phyloP scores from a whole-genome alignment of 2,329 filamentous ascomycete genomes.

The Ceratocystis diversiconidia region DNA sequence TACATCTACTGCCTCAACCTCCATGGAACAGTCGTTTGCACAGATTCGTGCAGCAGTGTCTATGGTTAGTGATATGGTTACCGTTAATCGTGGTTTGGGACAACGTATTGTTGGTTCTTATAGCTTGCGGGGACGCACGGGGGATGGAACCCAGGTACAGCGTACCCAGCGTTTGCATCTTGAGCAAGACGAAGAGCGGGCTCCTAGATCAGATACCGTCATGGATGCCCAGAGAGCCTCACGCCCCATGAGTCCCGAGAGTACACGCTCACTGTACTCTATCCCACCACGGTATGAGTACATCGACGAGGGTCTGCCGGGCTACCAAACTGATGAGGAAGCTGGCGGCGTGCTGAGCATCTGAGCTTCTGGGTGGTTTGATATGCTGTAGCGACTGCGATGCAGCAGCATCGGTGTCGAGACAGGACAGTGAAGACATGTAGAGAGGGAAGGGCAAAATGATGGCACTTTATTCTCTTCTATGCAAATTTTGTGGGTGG shows the following conservation, averaged over 20 bases:
- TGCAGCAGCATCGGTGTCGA: background rate
- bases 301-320: constrained; percentile 20
- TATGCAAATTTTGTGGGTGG: background rate
- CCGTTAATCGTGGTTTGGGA: constrained; percentile 29
- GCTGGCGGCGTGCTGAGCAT: background rate
- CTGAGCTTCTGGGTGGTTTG: background rate
- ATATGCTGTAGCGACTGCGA: background rate
- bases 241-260: constrained; percentile 14
- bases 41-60: constrained; percentile 33
- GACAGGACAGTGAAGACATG: background rate
- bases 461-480: no score
- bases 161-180: background rate
- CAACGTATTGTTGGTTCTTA: constrained; percentile 14
- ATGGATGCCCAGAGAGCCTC: background rate
- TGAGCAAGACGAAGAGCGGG: background rate
- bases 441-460: no score
- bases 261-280: constrained; percentile 14
- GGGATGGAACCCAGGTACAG: background rate
- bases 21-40: constrained; percentile 37
- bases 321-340: constrained; percentile 19
- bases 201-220: background rate
- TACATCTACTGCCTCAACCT: constrained; percentile 21
- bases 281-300: constrained; percentile 18
- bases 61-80: constrained; percentile 33
- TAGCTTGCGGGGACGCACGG: constrained; percentile 3